A percentile compares a stretch with the other conserved stretches of the same genome.
These are phyloP conservation scores for Hypoxylon perforatum DNA, from an alignment of 495 filamentous ascomycete genomes.

Conservation along the genomic window DNA sequence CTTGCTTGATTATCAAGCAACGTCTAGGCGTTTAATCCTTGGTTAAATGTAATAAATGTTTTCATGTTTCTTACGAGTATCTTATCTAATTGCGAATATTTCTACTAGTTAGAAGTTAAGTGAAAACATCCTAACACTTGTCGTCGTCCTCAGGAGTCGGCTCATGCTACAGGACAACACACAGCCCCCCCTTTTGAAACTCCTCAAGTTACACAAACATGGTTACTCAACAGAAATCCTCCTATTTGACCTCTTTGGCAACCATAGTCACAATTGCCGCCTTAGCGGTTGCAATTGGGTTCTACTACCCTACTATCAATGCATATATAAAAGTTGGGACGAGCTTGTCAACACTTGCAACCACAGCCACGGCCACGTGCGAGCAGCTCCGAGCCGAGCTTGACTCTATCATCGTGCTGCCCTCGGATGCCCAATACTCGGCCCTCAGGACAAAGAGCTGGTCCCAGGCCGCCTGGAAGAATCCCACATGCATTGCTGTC, in stretches of 20 bases:
- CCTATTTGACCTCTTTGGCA: not conserved
- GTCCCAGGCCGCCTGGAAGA: slow-evolving; percentile 43
- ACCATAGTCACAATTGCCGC: not conserved
- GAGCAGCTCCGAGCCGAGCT: not conserved
- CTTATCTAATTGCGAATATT: too few species aligned
- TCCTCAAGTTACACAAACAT: not conserved
- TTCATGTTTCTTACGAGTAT: too few species aligned
- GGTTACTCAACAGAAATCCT: not conserved
- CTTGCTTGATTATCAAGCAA: too few species aligned
- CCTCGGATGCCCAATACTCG: slow-evolving; percentile 5
- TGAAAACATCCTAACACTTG: not conserved
- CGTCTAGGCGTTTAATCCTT: too few species aligned
- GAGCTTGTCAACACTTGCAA: not conserved
- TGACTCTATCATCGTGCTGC: not conserved
- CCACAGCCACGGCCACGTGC: not conserved
- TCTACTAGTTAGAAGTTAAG: too few species aligned
- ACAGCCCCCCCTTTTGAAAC: not conserved
- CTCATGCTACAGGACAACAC: not conserved
- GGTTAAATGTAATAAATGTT: too few species aligned
- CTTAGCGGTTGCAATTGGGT: not conserved
- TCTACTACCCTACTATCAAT: not conserved
- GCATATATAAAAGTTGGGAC: not conserved
- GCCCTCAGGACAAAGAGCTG: slow-evolving; percentile 11
- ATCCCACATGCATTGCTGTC: slow-evolving; percentile 36
- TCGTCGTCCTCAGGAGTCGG: not conserved